Base-by-base conservation (phyloP, 2,329 filamentous ascomycete genomes). In the Claviceps pusilla region DNA sequence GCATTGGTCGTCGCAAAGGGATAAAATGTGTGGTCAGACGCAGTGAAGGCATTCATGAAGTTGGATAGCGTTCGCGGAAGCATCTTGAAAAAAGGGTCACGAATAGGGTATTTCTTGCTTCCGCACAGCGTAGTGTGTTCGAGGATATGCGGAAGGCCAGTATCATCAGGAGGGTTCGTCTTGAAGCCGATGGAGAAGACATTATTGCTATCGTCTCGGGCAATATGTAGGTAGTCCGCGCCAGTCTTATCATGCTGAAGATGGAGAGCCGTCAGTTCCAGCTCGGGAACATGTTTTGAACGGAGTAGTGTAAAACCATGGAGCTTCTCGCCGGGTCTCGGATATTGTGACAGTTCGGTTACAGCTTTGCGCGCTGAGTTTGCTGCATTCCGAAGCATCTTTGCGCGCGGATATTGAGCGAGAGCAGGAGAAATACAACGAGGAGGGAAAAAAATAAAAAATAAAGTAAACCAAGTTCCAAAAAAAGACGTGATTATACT, bases 1-100 rank as follows among this genome's bases (percentile, higher is more conserved):
- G 82, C 76, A 64, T 98, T 98, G 29, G 93, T 98, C 2, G 93
- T 98, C 55, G 93, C 90, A 69, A 98, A 98, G 2, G 93, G 93
- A 66, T 98, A 98, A 61, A 89, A 95, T 11, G 93, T 98, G 68
- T 98, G 90, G 65, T 97, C 91, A 28, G 89, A 86, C 31, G 90
- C 89, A 46, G 93, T 98, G 67, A 97, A 95, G 57, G 93, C 93
- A 69, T 98, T 98, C 93, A 98, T 98, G 66, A 96, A 98, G 71
- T 97, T 98, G 59, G 93, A 96, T n/a, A 98, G 78, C 5, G 93
- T 96, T 62, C 93, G 83, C 28, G 93, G 93, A 31, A 98, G 79
- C 93, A 98, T 98, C 78, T 97, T 98, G 77, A 98, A 98, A 76
- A 98, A 98, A 0, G 93, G 93, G 65, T 98, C 93, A 58, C 93